Conservation (phyloP, 129 eudicot species). For the Pittosporum tobira region DNA sequence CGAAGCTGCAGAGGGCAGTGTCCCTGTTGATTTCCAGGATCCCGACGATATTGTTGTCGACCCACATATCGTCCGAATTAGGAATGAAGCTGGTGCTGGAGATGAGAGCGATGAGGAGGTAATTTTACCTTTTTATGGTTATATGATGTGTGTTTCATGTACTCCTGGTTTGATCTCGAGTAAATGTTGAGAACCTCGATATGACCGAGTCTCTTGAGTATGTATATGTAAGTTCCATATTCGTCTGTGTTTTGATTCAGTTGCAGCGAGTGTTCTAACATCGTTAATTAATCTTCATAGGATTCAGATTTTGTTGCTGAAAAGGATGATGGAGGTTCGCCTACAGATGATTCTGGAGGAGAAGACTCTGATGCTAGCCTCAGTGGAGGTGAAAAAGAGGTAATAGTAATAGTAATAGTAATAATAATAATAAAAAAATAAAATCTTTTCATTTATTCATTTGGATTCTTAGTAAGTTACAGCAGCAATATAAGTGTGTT, state of each 20-base stretch:
- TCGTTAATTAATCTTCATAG: slow-evolving; percentile 29
- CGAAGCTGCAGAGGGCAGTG: slow-evolving; percentile 53
- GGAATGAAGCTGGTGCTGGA: slow-evolving; percentile 62
- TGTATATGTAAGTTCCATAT: too few relatives aligned
- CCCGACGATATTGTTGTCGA: slow-evolving; percentile 78
- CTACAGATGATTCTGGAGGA: slow-evolving; percentile 89
- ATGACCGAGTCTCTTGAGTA: neutral
- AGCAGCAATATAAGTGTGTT: too few relatives aligned
- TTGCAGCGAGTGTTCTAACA: neutral
- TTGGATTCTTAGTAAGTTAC: too few relatives aligned
- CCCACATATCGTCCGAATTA: slow-evolving; percentile 85
- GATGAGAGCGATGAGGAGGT: slow-evolving; percentile 95
- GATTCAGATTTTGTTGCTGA: slow-evolving; percentile 90
- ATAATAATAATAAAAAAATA: too few relatives aligned
- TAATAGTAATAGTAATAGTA: too few relatives aligned
- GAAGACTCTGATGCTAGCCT: slow-evolving; percentile 79
- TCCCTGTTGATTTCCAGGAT: slow-evolving; percentile 57
- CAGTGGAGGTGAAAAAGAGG: slow-evolving; percentile 72
- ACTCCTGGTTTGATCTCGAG: neutral
- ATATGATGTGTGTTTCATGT: neutral
- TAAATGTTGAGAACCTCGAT: neutral
- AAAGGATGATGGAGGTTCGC: slow-evolving; percentile 78
- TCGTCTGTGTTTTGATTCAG: neutral
- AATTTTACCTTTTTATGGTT: slow-evolving; percentile 7
- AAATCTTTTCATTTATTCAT: too few relatives aligned